These are phyloP conservation scores for Naematelia aurantialba DNA, from an alignment of 768 basidiomycete genomes.

Conservation along the genomic window DNA sequence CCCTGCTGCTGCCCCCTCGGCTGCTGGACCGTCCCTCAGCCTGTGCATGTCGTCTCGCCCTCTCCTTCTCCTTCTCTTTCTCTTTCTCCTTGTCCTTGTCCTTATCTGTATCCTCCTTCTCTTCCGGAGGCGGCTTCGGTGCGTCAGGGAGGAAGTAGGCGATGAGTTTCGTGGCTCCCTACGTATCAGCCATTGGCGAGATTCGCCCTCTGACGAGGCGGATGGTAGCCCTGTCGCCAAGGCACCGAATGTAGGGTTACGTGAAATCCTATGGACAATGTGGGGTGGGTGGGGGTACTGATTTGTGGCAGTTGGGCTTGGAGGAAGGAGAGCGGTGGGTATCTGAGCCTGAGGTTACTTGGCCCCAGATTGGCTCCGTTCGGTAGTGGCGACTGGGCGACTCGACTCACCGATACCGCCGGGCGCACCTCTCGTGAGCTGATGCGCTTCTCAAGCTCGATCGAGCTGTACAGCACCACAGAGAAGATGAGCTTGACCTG, in stretches of 20 bases:
- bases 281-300: neutral
- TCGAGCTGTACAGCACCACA: neutral
- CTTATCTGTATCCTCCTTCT: conserved; percentile 9
- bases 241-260: too few species aligned
- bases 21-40: neutral
- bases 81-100: conserved; percentile 12
- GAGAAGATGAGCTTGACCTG: neutral
- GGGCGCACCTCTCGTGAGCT: neutral
- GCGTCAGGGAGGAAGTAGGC: conserved; percentile 23
- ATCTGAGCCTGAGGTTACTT: too few species aligned
- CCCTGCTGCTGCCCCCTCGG: conserved; percentile 14
- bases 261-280: too few species aligned
- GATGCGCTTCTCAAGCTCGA: neutral
- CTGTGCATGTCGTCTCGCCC: conserved; percentile 1
- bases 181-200: neutral
- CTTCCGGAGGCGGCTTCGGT: conserved; percentile 3
- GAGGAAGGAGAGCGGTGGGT: too few species aligned
- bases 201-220: too few species aligned
- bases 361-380: too few species aligned
- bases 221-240: too few species aligned
- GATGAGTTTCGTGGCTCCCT: conserved; percentile 30
- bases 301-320: neutral
- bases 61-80: conserved; percentile 10
- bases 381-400: too few species aligned
- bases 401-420: neutral